Evolutionary conservation across 495 filamentous ascomycete genomes (phyloP).

Genomic region (Penicillium lividum): DNA sequence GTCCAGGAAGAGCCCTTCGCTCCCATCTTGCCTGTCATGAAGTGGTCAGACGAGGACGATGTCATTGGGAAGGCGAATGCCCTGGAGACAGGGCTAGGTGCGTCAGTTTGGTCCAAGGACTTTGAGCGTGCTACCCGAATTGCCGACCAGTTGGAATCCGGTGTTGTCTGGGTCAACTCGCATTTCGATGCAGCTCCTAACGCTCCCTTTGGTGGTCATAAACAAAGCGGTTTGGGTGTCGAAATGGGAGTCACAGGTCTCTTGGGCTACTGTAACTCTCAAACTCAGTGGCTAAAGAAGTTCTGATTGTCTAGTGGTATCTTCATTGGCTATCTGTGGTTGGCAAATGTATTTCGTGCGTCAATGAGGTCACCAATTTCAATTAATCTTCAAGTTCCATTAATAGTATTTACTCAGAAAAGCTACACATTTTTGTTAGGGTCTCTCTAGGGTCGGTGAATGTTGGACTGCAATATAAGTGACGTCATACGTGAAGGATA

Average conservation of each 20-base stretch:
- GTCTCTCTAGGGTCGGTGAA: not conserved
- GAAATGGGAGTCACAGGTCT: conserved; percentile 63
- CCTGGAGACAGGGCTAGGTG: conserved; percentile 56
- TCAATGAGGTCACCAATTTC: not conserved
- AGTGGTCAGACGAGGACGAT: conserved; percentile 59
- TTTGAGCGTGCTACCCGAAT: conserved; percentile 50
- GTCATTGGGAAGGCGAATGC: conserved; percentile 59
- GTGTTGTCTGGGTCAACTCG: conserved; percentile 59
- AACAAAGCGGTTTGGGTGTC: conserved; percentile 65
- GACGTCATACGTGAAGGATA: not conserved
- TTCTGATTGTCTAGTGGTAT: not conserved
- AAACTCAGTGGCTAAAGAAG: conserved; percentile 34
- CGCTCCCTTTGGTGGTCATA: conserved; percentile 63
- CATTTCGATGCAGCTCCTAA: conserved; percentile 50
- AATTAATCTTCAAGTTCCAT: not conserved
- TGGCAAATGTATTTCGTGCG: not conserved
- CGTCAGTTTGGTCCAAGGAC: conserved; percentile 58
- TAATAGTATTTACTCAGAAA: not conserved
- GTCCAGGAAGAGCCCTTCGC: conserved; percentile 51
- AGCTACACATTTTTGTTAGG: no score
- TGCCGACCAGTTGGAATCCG: conserved; percentile 52
- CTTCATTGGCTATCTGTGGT: not conserved
- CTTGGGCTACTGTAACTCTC: conserved; percentile 59
- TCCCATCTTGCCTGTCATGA: conserved; percentile 57
- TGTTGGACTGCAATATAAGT: not conserved